phyloP scores from a whole-genome alignment of 768 basidiomycete species.

The Phylloporus sp. region DNA sequence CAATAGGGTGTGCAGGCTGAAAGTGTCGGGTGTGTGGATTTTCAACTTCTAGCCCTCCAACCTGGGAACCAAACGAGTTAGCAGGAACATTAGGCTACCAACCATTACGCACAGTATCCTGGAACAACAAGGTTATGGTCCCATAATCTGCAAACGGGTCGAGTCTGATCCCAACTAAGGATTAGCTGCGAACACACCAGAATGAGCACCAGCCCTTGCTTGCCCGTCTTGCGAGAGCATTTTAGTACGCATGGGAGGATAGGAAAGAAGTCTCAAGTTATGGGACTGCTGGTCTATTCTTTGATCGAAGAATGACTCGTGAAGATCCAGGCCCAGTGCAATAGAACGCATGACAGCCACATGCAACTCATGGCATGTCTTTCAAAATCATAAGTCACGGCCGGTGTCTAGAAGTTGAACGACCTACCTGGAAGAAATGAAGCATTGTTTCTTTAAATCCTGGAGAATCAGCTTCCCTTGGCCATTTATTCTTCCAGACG shows the following conservation, averaged over 20 bases:
- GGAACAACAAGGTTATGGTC: constrained; percentile 77
- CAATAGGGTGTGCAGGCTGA: constrained; percentile 72
- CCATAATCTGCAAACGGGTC: constrained; percentile 57
- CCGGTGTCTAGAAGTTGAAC: not conserved
- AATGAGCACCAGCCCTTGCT: constrained; percentile 80
- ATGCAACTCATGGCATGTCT: constrained; percentile 78
- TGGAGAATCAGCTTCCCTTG: constrained; percentile 55
- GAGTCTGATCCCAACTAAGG: not conserved
- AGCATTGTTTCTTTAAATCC: constrained; percentile 71
- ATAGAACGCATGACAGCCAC: constrained; percentile 79
- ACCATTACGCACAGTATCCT: constrained; percentile 52
- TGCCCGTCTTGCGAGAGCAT: constrained; percentile 61
- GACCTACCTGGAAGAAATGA: constrained; percentile 63
- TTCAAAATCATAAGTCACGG: constrained; percentile 9
- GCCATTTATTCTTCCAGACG: constrained; percentile 80
- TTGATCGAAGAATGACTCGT: constrained; percentile 71
- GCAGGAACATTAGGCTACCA: not conserved
- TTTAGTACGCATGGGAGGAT: constrained; percentile 67
- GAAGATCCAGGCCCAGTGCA: constrained; percentile 71
- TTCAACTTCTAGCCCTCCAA: constrained; percentile 80
- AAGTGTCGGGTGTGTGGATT: constrained; percentile 73
- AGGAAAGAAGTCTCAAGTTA: constrained; percentile 76
- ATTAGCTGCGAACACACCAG: constrained; percentile 39
- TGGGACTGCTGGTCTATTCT: constrained; percentile 76
- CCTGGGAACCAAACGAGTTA: constrained; percentile 31